phyloP scores from a whole-genome alignment of 1,284 basidiomycete species.

The Sporisorium sorghi region DNA sequence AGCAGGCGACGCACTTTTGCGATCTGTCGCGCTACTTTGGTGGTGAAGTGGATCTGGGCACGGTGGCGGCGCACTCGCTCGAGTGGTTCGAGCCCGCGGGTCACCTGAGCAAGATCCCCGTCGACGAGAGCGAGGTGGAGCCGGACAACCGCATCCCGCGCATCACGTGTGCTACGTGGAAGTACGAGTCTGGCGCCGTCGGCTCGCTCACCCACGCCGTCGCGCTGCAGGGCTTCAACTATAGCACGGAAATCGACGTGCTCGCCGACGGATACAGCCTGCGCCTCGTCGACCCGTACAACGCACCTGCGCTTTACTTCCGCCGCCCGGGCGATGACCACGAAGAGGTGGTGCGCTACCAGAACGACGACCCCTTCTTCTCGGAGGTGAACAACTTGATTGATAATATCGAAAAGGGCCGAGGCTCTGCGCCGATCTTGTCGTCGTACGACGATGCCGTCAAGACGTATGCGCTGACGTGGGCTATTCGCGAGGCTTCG shows the following conservation, averaged over 20 bases:
- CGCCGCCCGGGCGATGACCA: conserved; percentile 68
- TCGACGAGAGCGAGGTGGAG: conserved; percentile 83
- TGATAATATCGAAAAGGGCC: conserved; percentile 65
- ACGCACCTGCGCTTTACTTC: conserved; percentile 66
- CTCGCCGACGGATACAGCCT: conserved; percentile 66
- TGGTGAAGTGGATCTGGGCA: conserved; percentile 89
- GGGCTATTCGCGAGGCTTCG: conserved; percentile 64
- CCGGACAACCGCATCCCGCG: conserved; percentile 66
- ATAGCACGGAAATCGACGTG: conserved; percentile 67
- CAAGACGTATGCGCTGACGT: conserved; percentile 68
- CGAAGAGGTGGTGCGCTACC: conserved; percentile 68
- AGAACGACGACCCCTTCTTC: conserved; percentile 69
- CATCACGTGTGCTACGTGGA: conserved; percentile 68
- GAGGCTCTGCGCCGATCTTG: conserved; percentile 57
- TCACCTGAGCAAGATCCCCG: conserved; percentile 80
- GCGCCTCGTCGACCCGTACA: conserved; percentile 68
- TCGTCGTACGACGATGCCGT: conserved; percentile 65
- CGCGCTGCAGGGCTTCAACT: conserved; percentile 67
- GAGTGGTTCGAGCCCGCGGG: conserved; percentile 75
- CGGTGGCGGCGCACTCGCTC: conserved; percentile 74
- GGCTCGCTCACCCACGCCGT: conserved; percentile 68
- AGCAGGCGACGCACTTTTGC: conserved; percentile 89
- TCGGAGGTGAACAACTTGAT: conserved; percentile 67
- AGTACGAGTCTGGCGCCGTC: conserved; percentile 67
- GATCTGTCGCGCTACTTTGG: conserved; percentile 92